A percentile compares a stretch with the other conserved stretches of the same genome.
These are phyloP conservation scores for Arctostaphylos glauca DNA, from an alignment of 148 eudicot species.

Conservation along the genomic window DNA sequence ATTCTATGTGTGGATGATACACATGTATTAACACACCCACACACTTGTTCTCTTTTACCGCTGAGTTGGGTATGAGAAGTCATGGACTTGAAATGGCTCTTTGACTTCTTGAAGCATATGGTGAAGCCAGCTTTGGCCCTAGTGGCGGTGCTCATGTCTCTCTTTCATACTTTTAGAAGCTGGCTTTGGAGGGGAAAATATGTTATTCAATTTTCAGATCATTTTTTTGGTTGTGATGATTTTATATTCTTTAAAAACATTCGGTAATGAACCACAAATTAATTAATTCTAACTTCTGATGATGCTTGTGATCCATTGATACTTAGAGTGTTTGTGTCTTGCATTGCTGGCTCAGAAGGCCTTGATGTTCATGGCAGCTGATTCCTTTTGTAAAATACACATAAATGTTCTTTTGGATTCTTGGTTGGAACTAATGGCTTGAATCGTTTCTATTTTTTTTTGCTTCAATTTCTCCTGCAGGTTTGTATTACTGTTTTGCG, in stretches of 20 bases:
- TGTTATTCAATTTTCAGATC: conserved; percentile 61
- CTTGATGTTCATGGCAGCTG: neutral
- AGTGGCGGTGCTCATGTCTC: conserved; percentile 60
- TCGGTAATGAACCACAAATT: neutral
- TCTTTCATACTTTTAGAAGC: conserved; percentile 57
- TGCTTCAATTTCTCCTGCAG: conserved; percentile 28
- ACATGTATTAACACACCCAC: neutral
- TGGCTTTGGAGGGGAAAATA: conserved; percentile 65
- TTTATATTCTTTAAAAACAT: neutral
- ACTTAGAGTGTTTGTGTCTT: neutral
- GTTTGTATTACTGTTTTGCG: conserved; percentile 84
- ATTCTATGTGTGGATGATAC: no score
- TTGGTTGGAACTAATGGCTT: no score
- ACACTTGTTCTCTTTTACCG: neutral
- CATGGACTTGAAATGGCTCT: conserved; percentile 66
- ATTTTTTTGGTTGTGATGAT: neutral
- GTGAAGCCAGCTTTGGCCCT: conserved; percentile 68
- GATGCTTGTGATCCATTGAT: neutral
- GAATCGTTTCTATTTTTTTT: neutral
- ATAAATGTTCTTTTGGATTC: no score
- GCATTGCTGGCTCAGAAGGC: neutral
- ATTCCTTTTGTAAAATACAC: neutral
- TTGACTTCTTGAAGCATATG: conserved; percentile 59
- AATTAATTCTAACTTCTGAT: neutral
- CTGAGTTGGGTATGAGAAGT: neutral